Conservation (phyloP, 1,139 yeast genomes). For the Saccharomyces uvarum region DNA sequence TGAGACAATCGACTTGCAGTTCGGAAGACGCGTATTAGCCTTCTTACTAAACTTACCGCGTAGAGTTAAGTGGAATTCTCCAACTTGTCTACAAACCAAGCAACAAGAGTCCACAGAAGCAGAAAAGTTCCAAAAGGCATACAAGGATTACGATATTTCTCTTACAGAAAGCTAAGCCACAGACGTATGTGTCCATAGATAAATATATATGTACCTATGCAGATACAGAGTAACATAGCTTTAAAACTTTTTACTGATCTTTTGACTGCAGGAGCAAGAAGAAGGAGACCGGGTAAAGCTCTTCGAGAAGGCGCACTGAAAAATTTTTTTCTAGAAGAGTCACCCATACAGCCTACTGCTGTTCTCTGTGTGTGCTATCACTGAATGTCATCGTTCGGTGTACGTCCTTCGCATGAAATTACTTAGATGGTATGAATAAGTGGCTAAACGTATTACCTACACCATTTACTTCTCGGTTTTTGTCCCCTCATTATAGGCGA, state of each 20-base stretch:
- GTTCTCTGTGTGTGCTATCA: neutral
- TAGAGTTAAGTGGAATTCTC: conserved; percentile 62
- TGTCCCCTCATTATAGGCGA: neutral
- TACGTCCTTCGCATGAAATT: neutral
- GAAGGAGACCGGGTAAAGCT: neutral
- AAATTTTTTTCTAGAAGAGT: neutral
- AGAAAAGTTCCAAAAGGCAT: conserved; percentile 47
- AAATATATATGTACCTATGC: neutral
- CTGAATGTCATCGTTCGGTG: neutral
- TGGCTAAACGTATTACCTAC: neutral
- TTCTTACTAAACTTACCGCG: conserved; percentile 50
- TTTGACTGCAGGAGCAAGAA: neutral
- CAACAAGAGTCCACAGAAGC: conserved; percentile 56
- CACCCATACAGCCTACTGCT: conserved; percentile 1
- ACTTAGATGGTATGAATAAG: neutral
- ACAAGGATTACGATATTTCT: conserved; percentile 40
- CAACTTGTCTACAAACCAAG: conserved; percentile 48
- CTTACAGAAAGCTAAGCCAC: conserved; percentile 25
- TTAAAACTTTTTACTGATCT: neutral
- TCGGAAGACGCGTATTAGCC: conserved; percentile 71
- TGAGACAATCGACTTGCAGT: conserved; percentile 54
- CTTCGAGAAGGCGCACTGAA: neutral
- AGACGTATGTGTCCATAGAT: neutral
- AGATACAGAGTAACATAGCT: neutral
- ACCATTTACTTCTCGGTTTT: neutral